Percentiles rank a stretch among this genome's conserved stretches.
phyloP scores from a whole-genome alignment of 371 early-diverging fungal species.

The Mucor plumbeus region DNA sequence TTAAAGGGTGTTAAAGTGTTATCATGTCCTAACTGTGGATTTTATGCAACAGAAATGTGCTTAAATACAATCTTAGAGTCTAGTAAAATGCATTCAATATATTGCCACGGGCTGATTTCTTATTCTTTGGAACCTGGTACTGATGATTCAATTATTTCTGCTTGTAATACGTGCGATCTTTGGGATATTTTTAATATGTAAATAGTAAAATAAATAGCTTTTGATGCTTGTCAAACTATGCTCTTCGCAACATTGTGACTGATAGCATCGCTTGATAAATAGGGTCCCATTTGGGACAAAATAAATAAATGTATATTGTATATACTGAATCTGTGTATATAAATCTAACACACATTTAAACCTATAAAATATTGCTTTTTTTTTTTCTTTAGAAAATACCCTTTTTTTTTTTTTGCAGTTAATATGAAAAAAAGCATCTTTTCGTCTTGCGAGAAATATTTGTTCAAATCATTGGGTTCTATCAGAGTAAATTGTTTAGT shows the following conservation, averaged over 20 bases:
- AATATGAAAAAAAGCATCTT: neutral
- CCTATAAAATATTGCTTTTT: no score
- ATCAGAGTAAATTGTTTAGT: neutral
- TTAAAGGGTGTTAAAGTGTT: neutral
- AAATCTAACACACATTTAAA: no score
- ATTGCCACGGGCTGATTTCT: conserved; percentile 13
- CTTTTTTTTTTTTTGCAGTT: neutral
- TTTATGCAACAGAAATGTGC: conserved; percentile 21
- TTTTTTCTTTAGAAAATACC: neutral
- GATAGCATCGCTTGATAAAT: neutral
- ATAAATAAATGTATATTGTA: no score
- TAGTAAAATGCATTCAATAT: neutral
- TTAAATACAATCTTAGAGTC: neutral
- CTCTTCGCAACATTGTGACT: neutral
- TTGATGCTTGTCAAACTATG: neutral
- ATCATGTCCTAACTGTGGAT: conserved; percentile 24
- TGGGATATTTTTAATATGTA: conserved; percentile 30
- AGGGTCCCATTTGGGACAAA: neutral
- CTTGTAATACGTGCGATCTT: conserved; percentile 27
- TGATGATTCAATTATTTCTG: conserved; percentile 18
- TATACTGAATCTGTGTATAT: no score
- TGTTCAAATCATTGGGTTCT: neutral
- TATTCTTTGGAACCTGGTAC: conserved; percentile 26
- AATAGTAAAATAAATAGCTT: conserved; percentile 7
- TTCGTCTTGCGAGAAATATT: neutral